Conservation (phyloP, 352 stramenopile species). For the Phytophthora colocasiae region DNA sequence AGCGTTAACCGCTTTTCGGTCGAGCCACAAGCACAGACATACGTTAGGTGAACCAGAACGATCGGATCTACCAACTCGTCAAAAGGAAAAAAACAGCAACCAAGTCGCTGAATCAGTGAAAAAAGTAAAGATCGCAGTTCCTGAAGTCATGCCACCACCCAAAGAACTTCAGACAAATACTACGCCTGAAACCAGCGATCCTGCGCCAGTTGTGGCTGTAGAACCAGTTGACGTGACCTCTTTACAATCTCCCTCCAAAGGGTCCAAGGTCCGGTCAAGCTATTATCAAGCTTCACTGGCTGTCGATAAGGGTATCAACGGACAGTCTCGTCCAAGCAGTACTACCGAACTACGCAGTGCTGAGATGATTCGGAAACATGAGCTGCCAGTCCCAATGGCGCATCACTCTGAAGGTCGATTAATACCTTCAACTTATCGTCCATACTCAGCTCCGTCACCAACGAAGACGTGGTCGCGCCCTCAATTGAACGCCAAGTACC, state of each 20-base stretch:
- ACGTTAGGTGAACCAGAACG: conserved; percentile 10
- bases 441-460: conserved; percentile 28
- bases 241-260: background rate
- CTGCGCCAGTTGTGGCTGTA: conserved; percentile 1
- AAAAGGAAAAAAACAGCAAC: conserved; percentile 1
- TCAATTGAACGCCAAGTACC: conserved; percentile 30
- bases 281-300: conserved; percentile 7
- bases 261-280: conserved; percentile 7
- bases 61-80: conserved; percentile 5
- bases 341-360: conserved; percentile 41
- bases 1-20: conserved; percentile 65
- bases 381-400: conserved; percentile 15
- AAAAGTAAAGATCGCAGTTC: background rate
- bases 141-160: conserved; percentile 1
- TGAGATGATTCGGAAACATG: conserved; percentile 49
- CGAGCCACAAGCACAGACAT: conserved; percentile 44
- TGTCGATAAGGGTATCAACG: conserved; percentile 12
- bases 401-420: conserved; percentile 10
- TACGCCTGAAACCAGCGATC: conserved; percentile 1
- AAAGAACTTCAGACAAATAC: conserved; percentile 1
- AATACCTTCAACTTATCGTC: conserved; percentile 12
- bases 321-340: conserved; percentile 18
- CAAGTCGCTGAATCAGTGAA: conserved; percentile 2
- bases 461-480: conserved; percentile 23
- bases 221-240: background rate